These are phyloP conservation scores for Starmerella apis DNA, from an alignment of 805 yeast species.

Conservation along the genomic window DNA sequence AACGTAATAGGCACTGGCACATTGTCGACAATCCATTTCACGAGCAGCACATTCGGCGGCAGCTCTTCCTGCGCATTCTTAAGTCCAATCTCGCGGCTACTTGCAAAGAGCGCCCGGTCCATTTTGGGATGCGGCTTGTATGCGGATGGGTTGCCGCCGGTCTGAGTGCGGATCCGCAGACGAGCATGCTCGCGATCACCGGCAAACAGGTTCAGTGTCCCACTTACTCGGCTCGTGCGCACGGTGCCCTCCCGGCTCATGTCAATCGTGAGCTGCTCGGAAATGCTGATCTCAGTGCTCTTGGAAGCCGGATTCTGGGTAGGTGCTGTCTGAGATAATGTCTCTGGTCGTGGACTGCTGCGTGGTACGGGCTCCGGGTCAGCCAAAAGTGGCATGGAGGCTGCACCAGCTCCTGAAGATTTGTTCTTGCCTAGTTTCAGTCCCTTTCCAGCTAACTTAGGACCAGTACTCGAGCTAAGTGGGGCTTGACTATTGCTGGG, in stretches of 20 bases:
- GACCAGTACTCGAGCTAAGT: not conserved
- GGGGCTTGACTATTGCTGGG: not conserved
- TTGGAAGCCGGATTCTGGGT: slow-evolving; percentile 31
- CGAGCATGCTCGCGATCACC: slow-evolving; percentile 62
- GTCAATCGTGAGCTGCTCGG: slow-evolving; percentile 68
- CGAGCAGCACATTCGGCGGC: slow-evolving; percentile 83
- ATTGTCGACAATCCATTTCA: slow-evolving; percentile 76
- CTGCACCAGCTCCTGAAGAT: slow-evolving; percentile 21
- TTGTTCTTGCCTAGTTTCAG: slow-evolving; percentile 61
- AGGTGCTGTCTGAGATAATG: slow-evolving; percentile 5
- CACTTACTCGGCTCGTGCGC: slow-evolving; percentile 61
- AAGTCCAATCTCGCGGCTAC: slow-evolving; percentile 51
- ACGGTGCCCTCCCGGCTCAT: slow-evolving; percentile 70
- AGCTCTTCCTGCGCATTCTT: slow-evolving; percentile 70
- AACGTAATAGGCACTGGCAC: slow-evolving; percentile 55
- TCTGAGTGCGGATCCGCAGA: slow-evolving; percentile 50
- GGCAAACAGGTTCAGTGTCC: slow-evolving; percentile 80
- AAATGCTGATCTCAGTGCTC: slow-evolving; percentile 68
- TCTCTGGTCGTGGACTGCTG: slow-evolving; percentile 9
- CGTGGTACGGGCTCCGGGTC: slow-evolving; percentile 29
- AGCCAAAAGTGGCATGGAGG: slow-evolving; percentile 28
- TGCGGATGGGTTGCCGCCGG: slow-evolving; percentile 46
- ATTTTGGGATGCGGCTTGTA: slow-evolving; percentile 96
- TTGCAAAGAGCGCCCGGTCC: slow-evolving; percentile 60
- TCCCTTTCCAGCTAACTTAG: slow-evolving; percentile 52